Percentiles rank a stretch among this genome's conserved stretches.
Conservation (phyloP, 1,284 basidiomycete species). For the Ceratobasidium sp. region DNA sequence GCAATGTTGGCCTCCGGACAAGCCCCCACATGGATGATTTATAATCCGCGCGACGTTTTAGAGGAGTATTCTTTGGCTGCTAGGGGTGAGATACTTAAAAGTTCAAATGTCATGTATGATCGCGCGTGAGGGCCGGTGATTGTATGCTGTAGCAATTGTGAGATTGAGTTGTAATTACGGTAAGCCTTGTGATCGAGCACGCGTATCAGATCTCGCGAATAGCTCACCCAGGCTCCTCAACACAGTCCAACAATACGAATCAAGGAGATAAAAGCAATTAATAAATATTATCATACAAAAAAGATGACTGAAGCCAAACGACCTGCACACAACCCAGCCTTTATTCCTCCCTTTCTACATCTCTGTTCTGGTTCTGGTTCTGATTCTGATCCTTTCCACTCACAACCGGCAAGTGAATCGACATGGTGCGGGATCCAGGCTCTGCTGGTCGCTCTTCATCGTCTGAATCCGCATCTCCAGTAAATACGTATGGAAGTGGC, state of each 20-base stretch:
- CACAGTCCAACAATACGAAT: no score
- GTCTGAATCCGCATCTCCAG: conserved; percentile 50
- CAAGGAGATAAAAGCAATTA: no score
- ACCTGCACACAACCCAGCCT: no score
- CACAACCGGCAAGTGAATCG: conserved; percentile 4
- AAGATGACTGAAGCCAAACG: no score
- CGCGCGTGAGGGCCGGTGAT: neutral
- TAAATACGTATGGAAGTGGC: conserved; percentile 73
- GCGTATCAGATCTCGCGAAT: no score
- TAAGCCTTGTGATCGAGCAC: no score
- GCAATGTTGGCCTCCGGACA: conserved; percentile 16
- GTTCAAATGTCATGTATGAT: neutral
- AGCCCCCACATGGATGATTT: conserved; percentile 2
- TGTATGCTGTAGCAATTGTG: neutral
- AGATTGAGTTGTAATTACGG: neutral
- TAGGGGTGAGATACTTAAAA: neutral
- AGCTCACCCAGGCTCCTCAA: no score
- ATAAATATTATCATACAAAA: no score
- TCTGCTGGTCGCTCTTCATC: conserved; percentile 3
- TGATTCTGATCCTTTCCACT: neutral
- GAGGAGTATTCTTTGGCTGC: neutral
- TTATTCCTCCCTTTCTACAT: neutral
- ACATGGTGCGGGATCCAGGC: neutral
- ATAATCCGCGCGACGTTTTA: conserved; percentile 4
- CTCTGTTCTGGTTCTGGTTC: neutral